Base-by-base conservation (phyloP, 1,139 yeast species). In the Kodamaea alishanica region DNA sequence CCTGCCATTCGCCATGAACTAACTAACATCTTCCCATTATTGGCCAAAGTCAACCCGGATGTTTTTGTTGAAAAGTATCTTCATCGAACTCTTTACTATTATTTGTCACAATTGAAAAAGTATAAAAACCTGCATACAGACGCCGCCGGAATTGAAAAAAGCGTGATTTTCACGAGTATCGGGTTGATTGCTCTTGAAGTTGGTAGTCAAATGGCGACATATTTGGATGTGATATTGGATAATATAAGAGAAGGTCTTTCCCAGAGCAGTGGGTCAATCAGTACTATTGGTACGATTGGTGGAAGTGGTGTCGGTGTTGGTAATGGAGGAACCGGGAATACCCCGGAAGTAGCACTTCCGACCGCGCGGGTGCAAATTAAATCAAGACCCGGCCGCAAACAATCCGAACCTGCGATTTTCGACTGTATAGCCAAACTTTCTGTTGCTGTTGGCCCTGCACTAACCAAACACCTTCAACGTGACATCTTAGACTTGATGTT, bases 371-470 rank as follows among this genome's bases (percentile, higher is more conserved):
- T 15, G 3, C 36, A 40, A 6, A 54, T 62, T 8, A 51, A 64
- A 9, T 50, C 65, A 2, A 54, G 70, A 32, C 80, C 80, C 37
- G 67, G 70, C 27, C 72, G 84, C 47, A 83, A 79, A 52, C 92
- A 84, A 37, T 82, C 86, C 32, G 96, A 88, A 49, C 84, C 89
- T 0, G 90, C 96, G 0, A 80, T 92, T 20, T 92, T 90, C 52
- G 89, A 85, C 50, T 92, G 97, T 57, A 75, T 92, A 36, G 88
- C 95, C 0, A 85, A 87, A 63, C 67, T 92, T 35, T 90, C 96
- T 0, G 75, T 77, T 22, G 95, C 97, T 0, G 89, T 90, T 8
- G 97, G 97, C 0, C 95, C 96, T n/a, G 95, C 96, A 1, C 69
- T 92, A 39, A 85, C 97, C 0, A 90, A 90, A 55, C 92, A 88